Evolutionary conservation across 208 protist species (phyloP).

Genomic region (Endotrypanum monterogeii): DNA sequence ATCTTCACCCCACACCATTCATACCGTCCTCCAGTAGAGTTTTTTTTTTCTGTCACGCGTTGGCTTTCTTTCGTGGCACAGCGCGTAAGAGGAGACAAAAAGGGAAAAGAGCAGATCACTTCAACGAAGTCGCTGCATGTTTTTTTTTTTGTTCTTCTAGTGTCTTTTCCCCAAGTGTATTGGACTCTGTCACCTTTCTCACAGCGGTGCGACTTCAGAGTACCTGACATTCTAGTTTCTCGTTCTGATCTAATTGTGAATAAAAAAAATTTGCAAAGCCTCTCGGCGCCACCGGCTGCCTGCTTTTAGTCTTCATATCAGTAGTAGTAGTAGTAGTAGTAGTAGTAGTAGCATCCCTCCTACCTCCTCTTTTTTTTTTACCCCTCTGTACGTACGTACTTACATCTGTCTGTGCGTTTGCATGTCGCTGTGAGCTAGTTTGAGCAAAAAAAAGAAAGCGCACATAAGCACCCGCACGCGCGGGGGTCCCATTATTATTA

Average conservation of each 20-base stretch:
- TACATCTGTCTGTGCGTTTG: too few species aligned
- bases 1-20: too few species aligned
- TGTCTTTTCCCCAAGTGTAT: background rate
- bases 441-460: too few species aligned
- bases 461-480: too few species aligned
- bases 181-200: background rate
- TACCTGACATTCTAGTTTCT: background rate
- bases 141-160: background rate
- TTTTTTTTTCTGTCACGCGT: too few species aligned
- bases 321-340: background rate
- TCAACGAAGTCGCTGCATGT: background rate
- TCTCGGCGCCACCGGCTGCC: background rate
- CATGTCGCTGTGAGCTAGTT: too few species aligned
- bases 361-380: background rate
- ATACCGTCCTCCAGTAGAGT: too few species aligned
- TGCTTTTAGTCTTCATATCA: background rate
- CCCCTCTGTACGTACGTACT: background rate
- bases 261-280: background rate
- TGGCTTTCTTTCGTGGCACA: too few species aligned
- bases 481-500: too few species aligned
- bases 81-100: too few species aligned
- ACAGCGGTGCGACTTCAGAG: background rate
- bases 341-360: too few species aligned
- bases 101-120: too few species aligned
- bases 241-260: background rate